Evolutionary conservation across 441 rosid species (phyloP), one percentile per base, ranked within the genome.

Genomic region (Isatis lusitanica): DNA sequence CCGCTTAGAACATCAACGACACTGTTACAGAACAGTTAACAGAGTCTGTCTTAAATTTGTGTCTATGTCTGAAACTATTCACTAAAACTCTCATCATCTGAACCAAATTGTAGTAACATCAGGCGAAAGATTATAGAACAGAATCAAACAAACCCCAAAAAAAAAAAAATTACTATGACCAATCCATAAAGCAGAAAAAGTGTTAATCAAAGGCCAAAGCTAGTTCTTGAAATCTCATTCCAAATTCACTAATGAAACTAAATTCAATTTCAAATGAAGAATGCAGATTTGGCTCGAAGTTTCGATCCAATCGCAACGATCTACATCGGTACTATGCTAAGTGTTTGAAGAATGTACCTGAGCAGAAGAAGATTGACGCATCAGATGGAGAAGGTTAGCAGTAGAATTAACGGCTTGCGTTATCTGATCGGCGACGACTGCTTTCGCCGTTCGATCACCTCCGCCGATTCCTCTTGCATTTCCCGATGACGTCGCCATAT

Each of bases 341-440:
- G 38, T n/a, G 31, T 18, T 50, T 33, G 0, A 65, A 60, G 69
- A 44, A 28, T 1, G n/a, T n/a, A 71, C 97, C 89, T 88, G 89
- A 44, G 92, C 82, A 81, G 88, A 53, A 63, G 94, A 88, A 31
- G 97, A 85, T 10, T 85, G 91, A 70, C 90, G 94, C 88, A 87
- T 88, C 58, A 92, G 85, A 38, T 86, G 89, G 38, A 92, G 92
- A 63, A 90, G 92, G 51, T 92, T 90, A 72, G 90, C 81, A 68
- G 96, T 90, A 61, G 96, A 92, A 77, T 80, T 90, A 1, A 92
- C 84, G 26, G 93, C 85, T 73, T 92, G 96, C 7, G 90, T 71
- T 21, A 88, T 88, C 68, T 92, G 95, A 48, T 90, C 97, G 36
- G 86, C 81, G 33, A 90, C 94, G 33, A 77, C 24, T 39, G 90